phyloP scores from a whole-genome alignment of 805 yeast genomes.

The Teunomyces kruisii region DNA sequence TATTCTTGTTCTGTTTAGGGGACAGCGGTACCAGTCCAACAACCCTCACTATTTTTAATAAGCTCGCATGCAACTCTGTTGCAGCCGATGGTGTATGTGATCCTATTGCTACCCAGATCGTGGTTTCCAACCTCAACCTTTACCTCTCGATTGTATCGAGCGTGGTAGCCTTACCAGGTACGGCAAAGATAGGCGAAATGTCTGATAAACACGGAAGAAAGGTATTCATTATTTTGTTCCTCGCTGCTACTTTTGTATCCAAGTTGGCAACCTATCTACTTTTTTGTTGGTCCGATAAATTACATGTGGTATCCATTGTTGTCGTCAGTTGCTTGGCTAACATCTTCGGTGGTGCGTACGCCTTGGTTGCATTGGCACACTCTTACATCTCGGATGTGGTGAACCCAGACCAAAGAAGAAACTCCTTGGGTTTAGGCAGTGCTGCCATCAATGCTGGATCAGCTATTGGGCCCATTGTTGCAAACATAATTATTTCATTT shows the following conservation, averaged over 20 bases:
- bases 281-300: background rate
- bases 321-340: background rate
- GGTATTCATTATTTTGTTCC: constrained; percentile 3
- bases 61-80: constrained; percentile 21
- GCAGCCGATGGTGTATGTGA: constrained; percentile 9
- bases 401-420: constrained; percentile 6
- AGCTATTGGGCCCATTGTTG: constrained; percentile 8
- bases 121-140: constrained; percentile 10
- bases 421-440: constrained; percentile 7
- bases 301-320: background rate
- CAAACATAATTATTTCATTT: background rate
- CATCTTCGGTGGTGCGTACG: constrained; percentile 8
- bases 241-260: background rate
- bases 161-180: constrained; percentile 6
- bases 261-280: background rate
- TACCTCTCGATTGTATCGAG: background rate
- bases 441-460: constrained; percentile 6
- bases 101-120: constrained; percentile 9
- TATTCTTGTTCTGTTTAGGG: constrained; percentile 46
- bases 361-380: constrained; percentile 6
- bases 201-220: constrained; percentile 10
- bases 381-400: constrained; percentile 11
- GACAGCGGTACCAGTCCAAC: constrained; percentile 36
- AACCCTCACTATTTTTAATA: constrained; percentile 35
- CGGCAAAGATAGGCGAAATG: constrained; percentile 8